These are phyloP conservation scores for Fusarium sp. DNA, from an alignment of 2,329 filamentous ascomycete species.

Conservation along the genomic window DNA sequence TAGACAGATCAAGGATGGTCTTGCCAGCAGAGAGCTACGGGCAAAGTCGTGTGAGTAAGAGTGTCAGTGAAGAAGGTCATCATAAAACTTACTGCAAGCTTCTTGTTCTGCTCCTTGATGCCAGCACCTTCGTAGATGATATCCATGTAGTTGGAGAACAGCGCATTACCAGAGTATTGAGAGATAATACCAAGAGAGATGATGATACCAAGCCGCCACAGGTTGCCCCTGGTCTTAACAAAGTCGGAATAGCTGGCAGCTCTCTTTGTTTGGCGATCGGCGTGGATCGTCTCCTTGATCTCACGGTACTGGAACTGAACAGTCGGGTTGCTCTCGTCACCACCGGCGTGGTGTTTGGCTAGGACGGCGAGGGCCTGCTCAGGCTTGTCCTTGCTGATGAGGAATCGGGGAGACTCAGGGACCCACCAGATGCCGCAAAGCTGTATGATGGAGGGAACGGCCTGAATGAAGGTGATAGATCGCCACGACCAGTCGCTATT, in stretches of 20 bases:
- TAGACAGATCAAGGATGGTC: slow-evolving; percentile 65
- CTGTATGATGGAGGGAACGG: slow-evolving; percentile 68
- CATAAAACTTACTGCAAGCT: slow-evolving; percentile 57
- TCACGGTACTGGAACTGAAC: slow-evolving; percentile 74
- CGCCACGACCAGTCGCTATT: slow-evolving; percentile 72
- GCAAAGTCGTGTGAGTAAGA: slow-evolving; percentile 12
- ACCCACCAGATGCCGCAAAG: slow-evolving; percentile 71
- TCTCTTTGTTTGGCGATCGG: slow-evolving; percentile 61
- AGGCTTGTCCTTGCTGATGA: slow-evolving; percentile 69
- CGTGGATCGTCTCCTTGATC: slow-evolving; percentile 69
- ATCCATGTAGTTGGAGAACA: slow-evolving; percentile 74
- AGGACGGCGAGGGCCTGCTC: slow-evolving; percentile 70
- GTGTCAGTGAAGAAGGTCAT: background rate
- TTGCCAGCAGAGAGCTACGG: slow-evolving; percentile 60
- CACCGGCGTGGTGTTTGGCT: slow-evolving; percentile 70
- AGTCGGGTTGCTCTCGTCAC: slow-evolving; percentile 64
- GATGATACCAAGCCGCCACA: slow-evolving; percentile 69
- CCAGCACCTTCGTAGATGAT: slow-evolving; percentile 69
- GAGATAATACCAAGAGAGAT: slow-evolving; percentile 72
- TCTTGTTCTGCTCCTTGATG: slow-evolving; percentile 64
- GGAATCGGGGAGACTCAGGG: slow-evolving; percentile 73
- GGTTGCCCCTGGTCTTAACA: slow-evolving; percentile 69
- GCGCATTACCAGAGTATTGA: slow-evolving; percentile 73
- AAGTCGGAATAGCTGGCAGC: slow-evolving; percentile 68
- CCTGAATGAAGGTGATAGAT: slow-evolving; percentile 71